These are phyloP conservation scores for Borovskyia barvae DNA, from an alignment of 208 protist species.

Conservation along the genomic window DNA sequence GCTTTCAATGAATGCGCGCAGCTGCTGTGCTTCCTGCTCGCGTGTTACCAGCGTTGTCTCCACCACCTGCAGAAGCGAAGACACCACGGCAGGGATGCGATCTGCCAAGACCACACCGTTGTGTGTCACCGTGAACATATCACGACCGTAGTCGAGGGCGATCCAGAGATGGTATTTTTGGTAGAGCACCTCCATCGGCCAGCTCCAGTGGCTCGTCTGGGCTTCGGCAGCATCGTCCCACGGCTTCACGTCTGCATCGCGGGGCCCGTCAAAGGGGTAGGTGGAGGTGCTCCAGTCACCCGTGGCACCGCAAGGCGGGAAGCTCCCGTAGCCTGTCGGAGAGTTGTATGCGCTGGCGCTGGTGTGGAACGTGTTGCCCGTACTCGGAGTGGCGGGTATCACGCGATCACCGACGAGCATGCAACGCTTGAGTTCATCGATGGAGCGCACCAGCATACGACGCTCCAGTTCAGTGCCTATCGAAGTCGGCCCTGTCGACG, in stretches of 20 bases:
- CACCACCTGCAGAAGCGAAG: slow-evolving; percentile 63
- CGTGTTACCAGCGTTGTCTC: slow-evolving; percentile 61
- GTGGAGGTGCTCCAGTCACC: slow-evolving; percentile 23
- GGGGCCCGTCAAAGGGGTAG: slow-evolving; percentile 27
- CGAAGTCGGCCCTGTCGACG: slow-evolving; percentile 1
- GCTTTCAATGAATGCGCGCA: slow-evolving; percentile 44
- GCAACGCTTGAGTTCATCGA: slow-evolving; percentile 50
- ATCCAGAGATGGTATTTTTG: slow-evolving; percentile 80
- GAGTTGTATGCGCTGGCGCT: slow-evolving; percentile 24
- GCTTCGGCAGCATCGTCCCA: slow-evolving; percentile 58
- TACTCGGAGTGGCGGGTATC: slow-evolving; percentile 35
- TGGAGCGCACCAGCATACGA: slow-evolving; percentile 46
- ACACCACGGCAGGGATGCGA: slow-evolving; percentile 59
- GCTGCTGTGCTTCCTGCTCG: slow-evolving; percentile 37
- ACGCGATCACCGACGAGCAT: slow-evolving; percentile 26
- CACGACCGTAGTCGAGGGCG: slow-evolving; percentile 70
- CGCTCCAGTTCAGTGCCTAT: slow-evolving; percentile 23
- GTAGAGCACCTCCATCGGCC: slow-evolving; percentile 81
- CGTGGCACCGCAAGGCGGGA: slow-evolving; percentile 12
- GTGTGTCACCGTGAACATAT: slow-evolving; percentile 64
- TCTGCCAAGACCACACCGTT: slow-evolving; percentile 78
- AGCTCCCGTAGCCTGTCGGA: slow-evolving; percentile 6
- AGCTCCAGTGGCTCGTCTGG: slow-evolving; percentile 65
- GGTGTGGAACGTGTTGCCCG: slow-evolving; percentile 28
- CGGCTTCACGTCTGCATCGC: slow-evolving; percentile 48